Conservation (phyloP, 2,329 filamentous ascomycete genomes). For the Paracorniculantispora psalliotae region DNA sequence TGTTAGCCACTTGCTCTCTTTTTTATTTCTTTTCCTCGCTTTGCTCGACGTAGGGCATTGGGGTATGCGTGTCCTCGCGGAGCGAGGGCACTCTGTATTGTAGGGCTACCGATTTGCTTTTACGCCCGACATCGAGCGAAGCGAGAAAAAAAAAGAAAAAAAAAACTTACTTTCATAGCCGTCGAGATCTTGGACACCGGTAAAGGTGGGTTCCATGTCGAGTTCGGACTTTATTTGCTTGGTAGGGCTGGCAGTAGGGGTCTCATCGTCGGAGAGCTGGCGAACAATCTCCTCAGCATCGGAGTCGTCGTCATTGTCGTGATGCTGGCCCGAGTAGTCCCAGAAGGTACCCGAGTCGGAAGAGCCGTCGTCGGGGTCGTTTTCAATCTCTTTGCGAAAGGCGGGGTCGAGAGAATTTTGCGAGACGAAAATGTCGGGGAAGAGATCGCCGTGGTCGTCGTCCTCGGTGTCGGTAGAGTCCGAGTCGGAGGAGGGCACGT, state of each 20-base stretch:
- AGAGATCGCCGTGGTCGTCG: slow-evolving; percentile 59
- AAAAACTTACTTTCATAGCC: slow-evolving; percentile 57
- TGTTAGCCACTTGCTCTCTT: too few relatives aligned
- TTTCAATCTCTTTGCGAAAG: slow-evolving; percentile 69
- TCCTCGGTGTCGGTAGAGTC: slow-evolving; percentile 60
- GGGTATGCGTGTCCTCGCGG: too few relatives aligned
- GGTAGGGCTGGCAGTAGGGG: slow-evolving; percentile 38
- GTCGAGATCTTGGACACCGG: slow-evolving; percentile 41
- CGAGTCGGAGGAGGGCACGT: slow-evolving; percentile 62
- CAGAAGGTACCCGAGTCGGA: slow-evolving; percentile 57
- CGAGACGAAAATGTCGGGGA: slow-evolving; percentile 73
- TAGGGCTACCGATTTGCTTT: too few relatives aligned
- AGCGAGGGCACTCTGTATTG: too few relatives aligned
- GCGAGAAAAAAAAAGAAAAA: too few relatives aligned
- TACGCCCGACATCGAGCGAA: too few relatives aligned
- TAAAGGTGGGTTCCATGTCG: slow-evolving; percentile 26
- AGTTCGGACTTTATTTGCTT: slow-evolving; percentile 21
- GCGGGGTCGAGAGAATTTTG: slow-evolving; percentile 68
- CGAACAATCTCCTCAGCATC: slow-evolving; percentile 39
- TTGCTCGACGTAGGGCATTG: too few relatives aligned
- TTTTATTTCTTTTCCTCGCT: too few relatives aligned
- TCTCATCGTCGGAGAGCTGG: slow-evolving; percentile 36
- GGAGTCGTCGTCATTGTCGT: slow-evolving; percentile 31
- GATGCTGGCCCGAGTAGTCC: slow-evolving; percentile 51
- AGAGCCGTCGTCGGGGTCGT: slow-evolving; percentile 54